These are phyloP conservation scores for Neurospora sp. DNA, from an alignment of 495 filamentous ascomycete genomes.

Conservation along the genomic window DNA sequence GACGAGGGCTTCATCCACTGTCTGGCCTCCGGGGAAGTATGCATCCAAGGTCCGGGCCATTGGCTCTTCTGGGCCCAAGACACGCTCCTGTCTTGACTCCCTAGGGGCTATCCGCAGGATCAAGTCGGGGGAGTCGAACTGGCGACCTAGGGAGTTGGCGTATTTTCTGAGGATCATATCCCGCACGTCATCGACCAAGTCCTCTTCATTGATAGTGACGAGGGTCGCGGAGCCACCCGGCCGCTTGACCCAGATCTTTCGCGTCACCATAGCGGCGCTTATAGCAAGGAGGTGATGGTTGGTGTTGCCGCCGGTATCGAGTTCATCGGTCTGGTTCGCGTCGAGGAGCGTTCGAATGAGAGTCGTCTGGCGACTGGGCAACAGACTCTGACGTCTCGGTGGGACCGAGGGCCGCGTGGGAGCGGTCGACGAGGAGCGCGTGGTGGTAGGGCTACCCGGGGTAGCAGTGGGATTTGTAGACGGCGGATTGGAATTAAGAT, in stretches of 20 bases:
- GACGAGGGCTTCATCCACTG: slow-evolving; percentile 79
- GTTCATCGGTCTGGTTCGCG: slow-evolving; percentile 22
- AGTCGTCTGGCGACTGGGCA: slow-evolving; percentile 37
- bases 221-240: slow-evolving; percentile 76
- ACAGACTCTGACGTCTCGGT: slow-evolving; percentile 35
- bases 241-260: slow-evolving; percentile 92
- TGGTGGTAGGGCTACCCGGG: slow-evolving; percentile 3
- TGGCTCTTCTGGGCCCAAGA: slow-evolving; percentile 78
- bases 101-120: slow-evolving; percentile 78
- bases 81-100: slow-evolving; percentile 67
- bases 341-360: slow-evolving; percentile 38
- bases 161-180: slow-evolving; percentile 92
- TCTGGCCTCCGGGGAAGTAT: slow-evolving; percentile 83
- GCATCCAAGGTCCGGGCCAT: slow-evolving; percentile 67
- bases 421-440: slow-evolving; percentile 13
- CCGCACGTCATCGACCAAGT: slow-evolving; percentile 88
- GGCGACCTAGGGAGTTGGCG: slow-evolving; percentile 78
- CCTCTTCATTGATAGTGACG: slow-evolving; percentile 75
- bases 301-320: slow-evolving; percentile 18
- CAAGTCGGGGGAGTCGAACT: slow-evolving; percentile 84
- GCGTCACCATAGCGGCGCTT: slow-evolving; percentile 47
- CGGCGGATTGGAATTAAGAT: slow-evolving; percentile 2
- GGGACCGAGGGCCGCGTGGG: slow-evolving; percentile 16
- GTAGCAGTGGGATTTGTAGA: slow-evolving; percentile 1
- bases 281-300: slow-evolving; percentile 30